A percentile compares a stretch with the other conserved stretches of the same genome.
phyloP scores from a whole-genome alignment of 345 rosid species.

The Gynandropsis gynandra region DNA sequence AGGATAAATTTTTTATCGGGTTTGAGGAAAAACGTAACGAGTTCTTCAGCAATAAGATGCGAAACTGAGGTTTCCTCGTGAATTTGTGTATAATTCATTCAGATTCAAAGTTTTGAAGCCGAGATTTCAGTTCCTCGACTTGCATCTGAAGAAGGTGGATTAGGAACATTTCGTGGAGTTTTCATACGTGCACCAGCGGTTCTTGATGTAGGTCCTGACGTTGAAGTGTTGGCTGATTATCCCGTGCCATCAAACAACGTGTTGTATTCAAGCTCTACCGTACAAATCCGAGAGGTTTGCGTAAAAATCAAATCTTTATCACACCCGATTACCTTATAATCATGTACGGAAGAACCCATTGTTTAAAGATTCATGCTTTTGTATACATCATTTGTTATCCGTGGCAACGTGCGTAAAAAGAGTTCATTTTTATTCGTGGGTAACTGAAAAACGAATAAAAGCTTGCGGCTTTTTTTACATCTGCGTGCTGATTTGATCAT shows the following conservation, averaged over 20 bases:
- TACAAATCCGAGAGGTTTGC: conserved; percentile 73
- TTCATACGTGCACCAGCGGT: conserved; percentile 97
- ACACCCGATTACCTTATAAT: too few relatives aligned
- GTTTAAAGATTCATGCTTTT: too few relatives aligned
- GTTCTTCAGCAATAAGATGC: not conserved
- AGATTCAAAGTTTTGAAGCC: conserved; percentile 96
- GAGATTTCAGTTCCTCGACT: conserved; percentile 67
- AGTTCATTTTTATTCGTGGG: not conserved
- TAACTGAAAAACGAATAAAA: not conserved
- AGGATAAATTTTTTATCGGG: too few relatives aligned
- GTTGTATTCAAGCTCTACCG: conserved; percentile 67
- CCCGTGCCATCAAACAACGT: conserved; percentile 57
- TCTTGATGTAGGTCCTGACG: conserved; percentile 70
- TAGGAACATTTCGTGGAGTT: conserved; percentile 77
- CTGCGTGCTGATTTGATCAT: conserved; percentile 3
- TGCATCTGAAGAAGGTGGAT: conserved; percentile 75
- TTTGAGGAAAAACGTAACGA: not conserved
- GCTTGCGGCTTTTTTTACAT: too few relatives aligned
- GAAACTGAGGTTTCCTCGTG: too few relatives aligned
- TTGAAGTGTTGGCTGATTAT: conserved; percentile 79
- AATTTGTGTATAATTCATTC: not conserved
- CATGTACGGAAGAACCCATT: too few relatives aligned
- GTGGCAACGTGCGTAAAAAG: not conserved
- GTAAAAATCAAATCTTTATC: not conserved
- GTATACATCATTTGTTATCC: too few relatives aligned